phyloP scores from a whole-genome alignment of 495 filamentous ascomycete species.

The Hypoxylon subgilvum region DNA sequence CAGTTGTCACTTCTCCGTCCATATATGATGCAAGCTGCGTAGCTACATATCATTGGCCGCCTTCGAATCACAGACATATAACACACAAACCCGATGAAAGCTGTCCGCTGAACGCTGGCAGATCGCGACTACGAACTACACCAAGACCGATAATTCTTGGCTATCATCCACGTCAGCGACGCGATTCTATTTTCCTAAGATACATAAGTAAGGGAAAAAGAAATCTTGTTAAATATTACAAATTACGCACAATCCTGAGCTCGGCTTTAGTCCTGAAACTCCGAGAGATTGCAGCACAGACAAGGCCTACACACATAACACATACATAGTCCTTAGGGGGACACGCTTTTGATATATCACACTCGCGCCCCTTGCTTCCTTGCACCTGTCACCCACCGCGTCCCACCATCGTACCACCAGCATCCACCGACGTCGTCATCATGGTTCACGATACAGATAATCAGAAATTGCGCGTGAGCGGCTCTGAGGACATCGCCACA shows the following conservation, averaged over 20 bases:
- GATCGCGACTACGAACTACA: too few relatives aligned
- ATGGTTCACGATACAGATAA: conserved; percentile 14
- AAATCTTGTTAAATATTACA: too few relatives aligned
- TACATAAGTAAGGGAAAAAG: conserved; percentile 11
- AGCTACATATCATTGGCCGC: too few relatives aligned
- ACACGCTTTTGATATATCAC: conserved; percentile 6
- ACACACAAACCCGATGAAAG: too few relatives aligned
- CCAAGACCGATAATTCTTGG: too few relatives aligned
- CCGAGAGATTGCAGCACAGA: conserved; percentile 13
- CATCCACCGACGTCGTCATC: neutral
- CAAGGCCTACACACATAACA: neutral
- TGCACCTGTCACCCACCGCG: neutral
- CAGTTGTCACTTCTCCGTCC: too few relatives aligned
- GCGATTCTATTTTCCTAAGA: too few relatives aligned
- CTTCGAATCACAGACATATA: too few relatives aligned
- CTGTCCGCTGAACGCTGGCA: too few relatives aligned
- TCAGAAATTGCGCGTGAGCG: conserved; percentile 17
- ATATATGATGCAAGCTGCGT: too few relatives aligned
- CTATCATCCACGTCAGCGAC: too few relatives aligned
- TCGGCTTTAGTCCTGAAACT: conserved; percentile 19
- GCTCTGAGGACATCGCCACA: conserved; percentile 25
- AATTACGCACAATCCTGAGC: conserved; percentile 9
- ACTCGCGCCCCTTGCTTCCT: conserved; percentile 1
- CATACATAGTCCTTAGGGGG: conserved; percentile 7
- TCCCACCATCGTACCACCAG: neutral